A percentile compares a stretch with the other conserved stretches of the same genome.
Conservation (phyloP, 2,329 filamentous ascomycete genomes). For the Gaeumannomyces tritici region DNA sequence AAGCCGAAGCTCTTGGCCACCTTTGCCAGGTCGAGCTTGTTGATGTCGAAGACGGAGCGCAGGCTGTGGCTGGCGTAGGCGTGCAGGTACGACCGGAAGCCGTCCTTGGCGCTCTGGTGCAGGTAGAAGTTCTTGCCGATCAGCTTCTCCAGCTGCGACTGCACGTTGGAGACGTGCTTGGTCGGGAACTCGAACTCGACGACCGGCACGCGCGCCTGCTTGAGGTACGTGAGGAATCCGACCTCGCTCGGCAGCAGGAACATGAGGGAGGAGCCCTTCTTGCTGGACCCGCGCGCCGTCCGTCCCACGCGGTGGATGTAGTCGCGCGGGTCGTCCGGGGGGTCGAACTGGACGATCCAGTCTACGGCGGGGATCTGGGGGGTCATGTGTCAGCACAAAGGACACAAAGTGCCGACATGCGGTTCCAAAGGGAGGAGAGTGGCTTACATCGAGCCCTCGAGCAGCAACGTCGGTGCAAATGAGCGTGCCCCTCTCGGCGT, state of each 20-base stretch:
- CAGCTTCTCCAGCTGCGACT: constrained; percentile 86
- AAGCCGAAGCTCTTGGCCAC: constrained; percentile 82
- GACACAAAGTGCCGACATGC: not conserved
- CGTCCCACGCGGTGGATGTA: constrained; percentile 96
- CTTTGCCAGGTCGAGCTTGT: constrained; percentile 74
- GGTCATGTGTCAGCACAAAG: not conserved
- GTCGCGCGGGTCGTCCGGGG: constrained; percentile 79
- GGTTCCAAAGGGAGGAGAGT: not conserved
- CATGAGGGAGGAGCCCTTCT: constrained; percentile 80
- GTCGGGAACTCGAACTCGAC: constrained; percentile 93
- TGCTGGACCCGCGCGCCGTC: constrained; percentile 76
- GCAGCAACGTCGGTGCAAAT: constrained; percentile 97
- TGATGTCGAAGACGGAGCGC: constrained; percentile 74
- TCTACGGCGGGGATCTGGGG: constrained; percentile 78
- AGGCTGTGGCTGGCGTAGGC: constrained; percentile 85
- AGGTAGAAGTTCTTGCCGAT: constrained; percentile 95
- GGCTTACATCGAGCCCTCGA: constrained; percentile 72
- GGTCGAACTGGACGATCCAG: constrained; percentile 94
- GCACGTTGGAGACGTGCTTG: constrained; percentile 84
- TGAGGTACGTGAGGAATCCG: constrained; percentile 84
- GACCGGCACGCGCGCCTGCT: constrained; percentile 83
- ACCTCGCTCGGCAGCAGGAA: constrained; percentile 90
- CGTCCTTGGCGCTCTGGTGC: constrained; percentile 72
- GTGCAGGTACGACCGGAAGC: constrained; percentile 85
- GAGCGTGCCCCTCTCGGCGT: constrained; percentile 69